A percentile compares a stretch with the other conserved stretches of the same genome.
Evolutionary conservation across 768 basidiomycete genomes (phyloP).

Genomic region (Lactarius sanguifluus): DNA sequence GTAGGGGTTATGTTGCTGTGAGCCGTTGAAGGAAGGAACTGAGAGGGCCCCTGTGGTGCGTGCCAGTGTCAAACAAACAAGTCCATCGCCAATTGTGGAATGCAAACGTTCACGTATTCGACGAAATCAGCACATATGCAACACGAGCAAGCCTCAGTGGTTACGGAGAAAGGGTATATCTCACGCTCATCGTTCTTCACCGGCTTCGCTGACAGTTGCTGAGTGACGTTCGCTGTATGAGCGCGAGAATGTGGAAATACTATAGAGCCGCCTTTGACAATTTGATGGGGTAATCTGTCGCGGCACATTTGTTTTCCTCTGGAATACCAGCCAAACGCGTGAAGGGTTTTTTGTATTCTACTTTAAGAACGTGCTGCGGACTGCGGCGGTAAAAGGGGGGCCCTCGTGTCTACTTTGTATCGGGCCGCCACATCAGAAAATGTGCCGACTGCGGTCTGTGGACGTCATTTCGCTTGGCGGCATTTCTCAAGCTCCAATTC

Average conservation of each 20-base stretch:
- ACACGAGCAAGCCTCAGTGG: background rate
- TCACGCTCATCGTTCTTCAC: background rate
- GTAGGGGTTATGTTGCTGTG: background rate
- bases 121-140: too few species aligned
- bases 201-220: background rate
- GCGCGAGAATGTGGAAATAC: too few species aligned
- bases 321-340: too few species aligned
- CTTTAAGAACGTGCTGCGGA: background rate
- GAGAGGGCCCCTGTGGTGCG: background rate
- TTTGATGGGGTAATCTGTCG: too few species aligned
- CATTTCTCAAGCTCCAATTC: too few species aligned
- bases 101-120: background rate
- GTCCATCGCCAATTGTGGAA: conserved; percentile 1
- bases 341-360: too few species aligned
- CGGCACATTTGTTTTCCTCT: too few species aligned
- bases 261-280: too few species aligned
- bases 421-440: too few species aligned
- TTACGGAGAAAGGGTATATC: background rate
- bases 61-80: background rate
- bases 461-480: too few species aligned
- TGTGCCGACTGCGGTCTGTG: too few species aligned
- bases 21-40: background rate
- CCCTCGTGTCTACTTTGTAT: background rate
- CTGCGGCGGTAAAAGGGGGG: background rate
- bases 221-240: too few species aligned